Percentiles rank a stretch among this genome's conserved stretches.
Evolutionary conservation across 768 basidiomycete species (phyloP).

Genomic region (Kwoniella sp.): DNA sequence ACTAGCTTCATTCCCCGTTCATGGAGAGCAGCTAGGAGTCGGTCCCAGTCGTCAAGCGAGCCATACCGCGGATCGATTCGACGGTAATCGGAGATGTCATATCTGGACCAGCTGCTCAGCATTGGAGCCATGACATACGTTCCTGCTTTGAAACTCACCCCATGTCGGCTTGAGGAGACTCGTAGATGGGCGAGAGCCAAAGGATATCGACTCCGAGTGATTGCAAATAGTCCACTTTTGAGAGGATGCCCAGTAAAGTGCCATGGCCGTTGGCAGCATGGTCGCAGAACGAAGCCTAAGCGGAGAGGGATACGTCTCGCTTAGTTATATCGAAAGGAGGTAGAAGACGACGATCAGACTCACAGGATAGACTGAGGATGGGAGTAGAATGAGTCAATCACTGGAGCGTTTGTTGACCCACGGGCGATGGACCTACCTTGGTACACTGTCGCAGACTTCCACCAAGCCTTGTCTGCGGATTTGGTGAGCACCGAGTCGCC

Average conservation of each 20-base stretch:
- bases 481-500: too few relatives aligned
- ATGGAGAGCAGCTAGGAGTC: constrained; percentile 58
- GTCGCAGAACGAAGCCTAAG: constrained; percentile 51
- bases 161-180: constrained; percentile 60
- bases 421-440: constrained; percentile 2
- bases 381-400: not conserved
- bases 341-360: not conserved
- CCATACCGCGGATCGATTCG: constrained; percentile 55
- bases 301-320: not conserved
- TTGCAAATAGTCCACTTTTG: constrained; percentile 70
- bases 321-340: not conserved
- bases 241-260: constrained; percentile 67
- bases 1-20: constrained; percentile 73
- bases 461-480: constrained; percentile 16
- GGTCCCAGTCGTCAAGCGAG: constrained; percentile 60
- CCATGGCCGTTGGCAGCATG: constrained; percentile 68
- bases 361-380: not conserved
- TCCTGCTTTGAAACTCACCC: too few relatives aligned
- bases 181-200: constrained; percentile 73
- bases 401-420: not conserved
- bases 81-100: constrained; percentile 69
- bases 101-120: too few relatives aligned
- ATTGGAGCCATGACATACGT: constrained; percentile 36
- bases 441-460: constrained; percentile 10
- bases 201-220: constrained; percentile 67